Conservation (phyloP, 179 eudicot species). For the Dionaea muscipula region DNA sequence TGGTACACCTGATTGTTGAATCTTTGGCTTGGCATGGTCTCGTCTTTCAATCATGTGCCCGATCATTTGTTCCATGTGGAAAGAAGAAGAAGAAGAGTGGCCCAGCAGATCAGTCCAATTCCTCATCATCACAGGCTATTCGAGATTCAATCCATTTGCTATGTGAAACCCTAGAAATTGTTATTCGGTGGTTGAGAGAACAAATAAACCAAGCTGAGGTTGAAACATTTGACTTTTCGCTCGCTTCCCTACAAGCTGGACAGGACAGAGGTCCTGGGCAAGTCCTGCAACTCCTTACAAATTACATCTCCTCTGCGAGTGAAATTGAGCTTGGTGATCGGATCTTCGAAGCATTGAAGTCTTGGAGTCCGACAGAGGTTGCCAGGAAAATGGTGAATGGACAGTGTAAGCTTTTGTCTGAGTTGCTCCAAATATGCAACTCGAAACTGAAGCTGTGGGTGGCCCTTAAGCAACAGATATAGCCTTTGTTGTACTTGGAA, state of each 20-base stretch:
- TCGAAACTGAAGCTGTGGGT: slow-evolving; percentile 42
- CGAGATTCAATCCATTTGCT: slow-evolving; percentile 44
- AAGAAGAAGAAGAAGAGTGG: slow-evolving; percentile 90
- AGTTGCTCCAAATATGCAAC: slow-evolving; percentile 59
- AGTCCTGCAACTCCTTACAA: slow-evolving; percentile 35
- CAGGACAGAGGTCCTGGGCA: slow-evolving; percentile 52
- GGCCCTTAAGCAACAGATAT: slow-evolving; percentile 25
- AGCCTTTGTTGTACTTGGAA: background rate
- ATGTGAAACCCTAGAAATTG: slow-evolving; percentile 34
- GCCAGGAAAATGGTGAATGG: slow-evolving; percentile 41
- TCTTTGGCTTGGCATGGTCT: slow-evolving; percentile 76
- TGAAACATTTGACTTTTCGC: slow-evolving; percentile 29
- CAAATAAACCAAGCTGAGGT: slow-evolving; percentile 39
- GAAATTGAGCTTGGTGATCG: slow-evolving; percentile 51
- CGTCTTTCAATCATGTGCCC: slow-evolving; percentile 53
- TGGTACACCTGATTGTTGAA: slow-evolving; percentile 76
- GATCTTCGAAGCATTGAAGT: slow-evolving; percentile 44
- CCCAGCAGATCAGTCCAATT: slow-evolving; percentile 32
- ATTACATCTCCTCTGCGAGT: slow-evolving; percentile 21
- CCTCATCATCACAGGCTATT: slow-evolving; percentile 33
- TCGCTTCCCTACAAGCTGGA: slow-evolving; percentile 29
- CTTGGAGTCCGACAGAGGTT: slow-evolving; percentile 59
- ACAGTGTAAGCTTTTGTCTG: slow-evolving; percentile 33
- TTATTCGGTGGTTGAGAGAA: slow-evolving; percentile 46
- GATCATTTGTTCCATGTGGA: slow-evolving; percentile 59